A percentile compares a stretch with the other conserved stretches of the same genome.
phyloP scores from a whole-genome alignment of 2,329 filamentous ascomycete species.

The Aureobasidium sp. region DNA sequence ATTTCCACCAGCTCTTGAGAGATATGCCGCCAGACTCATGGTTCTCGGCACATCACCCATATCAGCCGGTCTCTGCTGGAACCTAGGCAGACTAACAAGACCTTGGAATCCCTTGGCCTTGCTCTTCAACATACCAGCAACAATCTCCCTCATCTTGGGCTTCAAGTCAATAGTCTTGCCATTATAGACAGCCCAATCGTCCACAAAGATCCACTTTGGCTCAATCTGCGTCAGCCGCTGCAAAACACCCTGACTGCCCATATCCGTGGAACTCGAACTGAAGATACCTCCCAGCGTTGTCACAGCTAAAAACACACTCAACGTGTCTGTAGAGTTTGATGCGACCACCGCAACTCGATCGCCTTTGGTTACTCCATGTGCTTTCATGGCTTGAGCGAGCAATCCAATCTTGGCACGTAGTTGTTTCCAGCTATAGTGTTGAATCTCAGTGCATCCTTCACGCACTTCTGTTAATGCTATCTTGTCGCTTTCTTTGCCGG shows the following conservation, averaged over 20 bases:
- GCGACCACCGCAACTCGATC: constrained; percentile 70
- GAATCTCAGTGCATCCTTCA: constrained; percentile 50
- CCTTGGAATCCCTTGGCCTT: constrained; percentile 47
- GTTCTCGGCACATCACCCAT: constrained; percentile 46
- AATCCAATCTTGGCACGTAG: constrained; percentile 51
- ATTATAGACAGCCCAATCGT: constrained; percentile 73
- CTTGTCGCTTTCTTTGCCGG: constrained; percentile 61
- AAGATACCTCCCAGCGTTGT: constrained; percentile 67
- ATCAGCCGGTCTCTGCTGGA: constrained; percentile 49
- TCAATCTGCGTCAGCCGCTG: constrained; percentile 67
- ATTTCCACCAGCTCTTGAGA: constrained; percentile 31
- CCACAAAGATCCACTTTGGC: constrained; percentile 74
- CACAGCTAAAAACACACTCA: constrained; percentile 62
- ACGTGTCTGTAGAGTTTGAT: constrained; percentile 65
- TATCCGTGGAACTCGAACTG: constrained; percentile 70
- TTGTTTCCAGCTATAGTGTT: constrained; percentile 57
- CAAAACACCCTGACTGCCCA: constrained; percentile 70
- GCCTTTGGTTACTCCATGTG: constrained; percentile 57
- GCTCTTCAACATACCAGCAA: constrained; percentile 49
- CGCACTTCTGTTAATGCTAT: constrained; percentile 65
- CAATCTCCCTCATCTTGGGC: constrained; percentile 60
- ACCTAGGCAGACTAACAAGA: constrained; percentile 59
- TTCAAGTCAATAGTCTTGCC: constrained; percentile 65
- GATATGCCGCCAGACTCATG: constrained; percentile 35
- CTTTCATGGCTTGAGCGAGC: constrained; percentile 59